Conservation (phyloP, 1,284 basidiomycete genomes). For the Boletus smithii region DNA sequence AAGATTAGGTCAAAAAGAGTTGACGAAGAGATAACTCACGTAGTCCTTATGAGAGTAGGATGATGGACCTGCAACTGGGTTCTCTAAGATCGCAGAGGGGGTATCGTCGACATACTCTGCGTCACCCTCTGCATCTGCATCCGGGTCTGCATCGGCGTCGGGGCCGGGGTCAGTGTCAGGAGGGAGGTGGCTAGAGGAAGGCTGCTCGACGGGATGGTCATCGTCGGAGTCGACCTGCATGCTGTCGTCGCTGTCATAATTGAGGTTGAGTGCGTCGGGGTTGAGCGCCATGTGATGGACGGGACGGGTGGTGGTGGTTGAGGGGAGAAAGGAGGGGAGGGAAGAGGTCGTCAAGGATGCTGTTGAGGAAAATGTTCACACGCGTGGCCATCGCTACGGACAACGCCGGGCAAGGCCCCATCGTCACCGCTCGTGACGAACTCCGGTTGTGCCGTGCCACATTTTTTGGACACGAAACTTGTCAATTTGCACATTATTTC, state of each 20-base stretch:
- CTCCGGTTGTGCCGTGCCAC: slow-evolving; percentile 38
- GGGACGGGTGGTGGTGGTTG: slow-evolving; percentile 33
- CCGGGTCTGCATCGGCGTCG: slow-evolving; percentile 38
- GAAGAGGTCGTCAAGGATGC: slow-evolving; percentile 56
- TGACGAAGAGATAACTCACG: slow-evolving; percentile 16
- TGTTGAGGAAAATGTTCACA: slow-evolving; percentile 67
- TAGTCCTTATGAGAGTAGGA: slow-evolving; percentile 27
- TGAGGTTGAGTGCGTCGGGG: slow-evolving; percentile 37
- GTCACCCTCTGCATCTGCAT: slow-evolving; percentile 41
- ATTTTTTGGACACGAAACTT: slow-evolving; percentile 31
- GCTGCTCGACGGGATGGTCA: slow-evolving; percentile 29
- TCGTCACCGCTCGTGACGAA: slow-evolving; percentile 57
- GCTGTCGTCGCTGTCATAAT: slow-evolving; percentile 40
- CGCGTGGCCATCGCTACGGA: slow-evolving; percentile 69
- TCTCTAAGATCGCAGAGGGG: slow-evolving; percentile 30
- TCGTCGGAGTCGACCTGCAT: slow-evolving; percentile 48
- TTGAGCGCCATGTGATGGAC: slow-evolving; percentile 34
- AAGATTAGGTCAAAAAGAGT: slow-evolving; percentile 11
- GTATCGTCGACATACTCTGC: slow-evolving; percentile 34
- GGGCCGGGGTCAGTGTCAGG: slow-evolving; percentile 37
- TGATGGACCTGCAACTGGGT: slow-evolving; percentile 34
- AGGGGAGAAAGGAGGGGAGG: slow-evolving; percentile 32
- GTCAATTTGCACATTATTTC: slow-evolving; percentile 19
- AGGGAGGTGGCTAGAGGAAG: slow-evolving; percentile 20
- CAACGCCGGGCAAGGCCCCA: slow-evolving; percentile 65